Base-by-base conservation (phyloP, 2,329 filamentous ascomycete species). In the Ceratocystis cubensis region DNA sequence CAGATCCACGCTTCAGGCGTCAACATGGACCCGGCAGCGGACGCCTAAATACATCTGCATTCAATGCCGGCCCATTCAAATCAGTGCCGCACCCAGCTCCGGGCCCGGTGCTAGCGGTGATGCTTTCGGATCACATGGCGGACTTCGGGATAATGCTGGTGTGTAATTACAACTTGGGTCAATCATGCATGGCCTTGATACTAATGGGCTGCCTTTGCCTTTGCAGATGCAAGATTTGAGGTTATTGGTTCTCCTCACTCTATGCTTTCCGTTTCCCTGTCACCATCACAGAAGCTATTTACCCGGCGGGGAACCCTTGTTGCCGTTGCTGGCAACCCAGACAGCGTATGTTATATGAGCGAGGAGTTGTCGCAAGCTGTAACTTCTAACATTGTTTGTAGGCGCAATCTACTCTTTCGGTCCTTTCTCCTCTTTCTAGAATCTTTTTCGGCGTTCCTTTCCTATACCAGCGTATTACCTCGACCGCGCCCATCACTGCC, bases 191-290 rank as follows among this genome's bases (percentile, higher is more conserved):
- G 13, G 5, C 13, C 41, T 20, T n/a, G 20, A 15, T 41, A 45
- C 41, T 62, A 48, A 65, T 28, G 4, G 48, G 25, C 3, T 13
- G 44, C 20, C 41, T 48, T 25, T 59, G 41, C 10, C 30, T 44
- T 1, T 22, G 6, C 71, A 96, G 94, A 97, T 82, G 94, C 94
- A 65, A 86, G 87, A 67, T 99, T 99, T 76, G 91, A 97, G 76
- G 91, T 97, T 61, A 80, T 99, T 70, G 94, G 94, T 69, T 84
- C 89, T 28, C 91, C 93, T 1, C 94, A 94, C 76, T 97, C 94
- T 66, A 85, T 99, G 70, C 86, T 99, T 71, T 96, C 93, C 25
- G 92, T 96, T 70, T 90, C 88, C 6, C 84, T 99, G 64, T 95
- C 94, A 45, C 89, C 94, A 53, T 97, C 93, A 41, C 93, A 97